Evolutionary conservation across 2,329 filamentous ascomycete genomes (phyloP).

Genomic region (Pseudocercospora pini-densiflorae): DNA sequence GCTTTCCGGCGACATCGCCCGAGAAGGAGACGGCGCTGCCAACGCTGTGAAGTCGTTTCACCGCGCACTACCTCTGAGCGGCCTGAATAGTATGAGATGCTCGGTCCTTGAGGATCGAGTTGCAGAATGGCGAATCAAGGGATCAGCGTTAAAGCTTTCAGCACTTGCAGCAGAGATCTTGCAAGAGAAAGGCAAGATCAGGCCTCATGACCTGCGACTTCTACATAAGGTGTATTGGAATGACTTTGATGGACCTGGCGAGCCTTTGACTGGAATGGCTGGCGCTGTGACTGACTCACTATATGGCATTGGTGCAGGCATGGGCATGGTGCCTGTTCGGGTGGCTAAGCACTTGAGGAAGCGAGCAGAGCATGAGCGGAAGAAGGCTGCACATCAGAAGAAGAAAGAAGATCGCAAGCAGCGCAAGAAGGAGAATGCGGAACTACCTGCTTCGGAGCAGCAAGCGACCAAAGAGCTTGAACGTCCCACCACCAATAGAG

Average conservation of each 20-base stretch:
- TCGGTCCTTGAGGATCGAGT: slow-evolving; percentile 66
- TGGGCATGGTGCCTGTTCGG: slow-evolving; percentile 67
- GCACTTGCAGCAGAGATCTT: slow-evolving; percentile 69
- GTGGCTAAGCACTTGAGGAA: slow-evolving; percentile 63
- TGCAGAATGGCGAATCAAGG: slow-evolving; percentile 69
- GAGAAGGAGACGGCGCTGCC: slow-evolving; percentile 69
- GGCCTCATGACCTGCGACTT: slow-evolving; percentile 67
- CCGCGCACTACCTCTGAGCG: slow-evolving; percentile 57
- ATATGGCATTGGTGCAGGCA: slow-evolving; percentile 63
- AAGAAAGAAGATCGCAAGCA: slow-evolving; percentile 34
- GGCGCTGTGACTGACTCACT: slow-evolving; percentile 65
- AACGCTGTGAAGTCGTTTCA: slow-evolving; percentile 74
- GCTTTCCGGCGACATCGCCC: slow-evolving; percentile 66
- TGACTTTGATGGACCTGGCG: slow-evolving; percentile 75
- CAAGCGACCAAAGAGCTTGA: neutral
- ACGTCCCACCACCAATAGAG: slow-evolving; percentile 27
- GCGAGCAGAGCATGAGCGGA: slow-evolving; percentile 57
- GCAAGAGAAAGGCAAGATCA: slow-evolving; percentile 63
- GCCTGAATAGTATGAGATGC: slow-evolving; percentile 62
- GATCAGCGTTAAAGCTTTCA: slow-evolving; percentile 64
- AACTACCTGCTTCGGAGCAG: neutral
- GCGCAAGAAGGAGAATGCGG: slow-evolving; percentile 24
- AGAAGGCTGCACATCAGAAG: slow-evolving; percentile 46
- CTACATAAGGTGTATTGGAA: slow-evolving; percentile 70
- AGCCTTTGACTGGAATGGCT: slow-evolving; percentile 70